phyloP scores from a whole-genome alignment of 805 yeast genomes.

The Ogataea philodendri region DNA sequence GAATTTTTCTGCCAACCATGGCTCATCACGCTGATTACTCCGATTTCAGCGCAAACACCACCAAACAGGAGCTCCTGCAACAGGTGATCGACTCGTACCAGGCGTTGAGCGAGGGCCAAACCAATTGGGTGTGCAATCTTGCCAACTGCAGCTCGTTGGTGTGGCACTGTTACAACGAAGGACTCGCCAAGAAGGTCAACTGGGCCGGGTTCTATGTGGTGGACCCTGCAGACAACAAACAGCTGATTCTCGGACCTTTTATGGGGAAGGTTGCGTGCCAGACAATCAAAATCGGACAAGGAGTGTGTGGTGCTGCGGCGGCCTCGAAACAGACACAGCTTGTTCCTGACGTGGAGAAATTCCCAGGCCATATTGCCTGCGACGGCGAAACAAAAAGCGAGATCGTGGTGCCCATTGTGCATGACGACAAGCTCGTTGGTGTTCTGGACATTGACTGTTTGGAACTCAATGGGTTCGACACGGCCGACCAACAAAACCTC shows the following conservation, averaged over 20 bases:
- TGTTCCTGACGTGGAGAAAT: constrained; percentile 72
- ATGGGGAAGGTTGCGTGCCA: constrained; percentile 98
- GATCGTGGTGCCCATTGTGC: constrained; percentile 78
- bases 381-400: constrained; percentile 94
- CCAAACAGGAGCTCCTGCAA: constrained; percentile 56
- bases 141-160: constrained; percentile 83
- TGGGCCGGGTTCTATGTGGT: constrained; percentile 92
- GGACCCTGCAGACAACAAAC: constrained; percentile 37
- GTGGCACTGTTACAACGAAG: constrained; percentile 81
- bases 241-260: constrained; percentile 83
- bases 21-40: constrained; percentile 75
- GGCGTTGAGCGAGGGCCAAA: constrained; percentile 60
- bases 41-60: constrained; percentile 40
- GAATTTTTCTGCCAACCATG: too few relatives aligned
- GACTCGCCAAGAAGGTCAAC: constrained; percentile 53
- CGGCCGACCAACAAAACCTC: constrained; percentile 54
- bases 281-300: constrained; percentile 68
- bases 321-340: constrained; percentile 55
- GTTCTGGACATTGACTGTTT: constrained; percentile 87
- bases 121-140: constrained; percentile 86
- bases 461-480: constrained; percentile 62
- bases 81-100: constrained; percentile 57
- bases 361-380: constrained; percentile 95
- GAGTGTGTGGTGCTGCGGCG: constrained; percentile 93
- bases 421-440: constrained; percentile 50